Conservation (phyloP, 2,329 filamentous ascomycete species). For the Byssochlamys sp. region DNA sequence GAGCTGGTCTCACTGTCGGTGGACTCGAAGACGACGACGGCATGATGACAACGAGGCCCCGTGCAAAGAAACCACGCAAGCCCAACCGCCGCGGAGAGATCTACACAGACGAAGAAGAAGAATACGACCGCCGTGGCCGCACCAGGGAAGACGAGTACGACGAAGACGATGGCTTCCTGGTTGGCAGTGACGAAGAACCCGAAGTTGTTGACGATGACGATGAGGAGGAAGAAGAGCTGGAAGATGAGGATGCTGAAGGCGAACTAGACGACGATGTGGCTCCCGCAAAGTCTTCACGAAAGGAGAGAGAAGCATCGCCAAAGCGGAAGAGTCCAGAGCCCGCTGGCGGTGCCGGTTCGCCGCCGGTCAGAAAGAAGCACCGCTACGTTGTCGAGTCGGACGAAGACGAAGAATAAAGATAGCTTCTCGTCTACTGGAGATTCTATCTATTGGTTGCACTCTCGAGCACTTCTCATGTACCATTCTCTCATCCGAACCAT, state of each 20-base stretch:
- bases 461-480: not conserved
- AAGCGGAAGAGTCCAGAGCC: conserved; percentile 9
- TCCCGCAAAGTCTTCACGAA: conserved; percentile 16
- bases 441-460: not conserved
- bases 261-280: conserved; percentile 28
- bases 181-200: conserved; percentile 40
- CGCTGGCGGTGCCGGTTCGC: conserved; percentile 20
- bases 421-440: not conserved
- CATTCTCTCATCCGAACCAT: not conserved
- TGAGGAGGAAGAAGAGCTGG: conserved; percentile 31
- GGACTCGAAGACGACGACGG: conserved; percentile 52
- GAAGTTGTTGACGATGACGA: conserved; percentile 38
- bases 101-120: conserved; percentile 42
- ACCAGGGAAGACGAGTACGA: conserved; percentile 72
- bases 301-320: conserved; percentile 18
- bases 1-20: conserved; percentile 44
- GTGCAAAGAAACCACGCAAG: conserved; percentile 27
- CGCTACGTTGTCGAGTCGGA: conserved; percentile 41
- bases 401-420: conserved; percentile 31
- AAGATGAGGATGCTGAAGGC: conserved; percentile 39
- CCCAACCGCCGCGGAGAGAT: conserved; percentile 39
- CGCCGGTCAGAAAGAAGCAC: conserved; percentile 36
- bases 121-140: conserved; percentile 35
- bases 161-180: conserved; percentile 69
- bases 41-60: conserved; percentile 33